Evolutionary conservation across 768 basidiomycete genomes (phyloP), one percentile per base, ranked within the genome.

Genomic region (Tylopilus felleus): DNA sequence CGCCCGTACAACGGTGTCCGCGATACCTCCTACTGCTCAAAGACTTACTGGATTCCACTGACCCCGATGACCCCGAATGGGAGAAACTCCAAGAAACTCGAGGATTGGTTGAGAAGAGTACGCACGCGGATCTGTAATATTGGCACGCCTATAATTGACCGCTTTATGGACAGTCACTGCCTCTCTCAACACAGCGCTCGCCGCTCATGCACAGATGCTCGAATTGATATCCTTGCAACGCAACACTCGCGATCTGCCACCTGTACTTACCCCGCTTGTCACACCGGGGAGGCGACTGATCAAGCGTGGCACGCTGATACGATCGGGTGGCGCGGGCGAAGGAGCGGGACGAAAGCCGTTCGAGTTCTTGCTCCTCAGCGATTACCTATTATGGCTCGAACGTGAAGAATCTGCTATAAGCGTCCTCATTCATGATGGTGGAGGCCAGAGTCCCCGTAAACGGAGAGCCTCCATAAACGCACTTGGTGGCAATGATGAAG

Each of bases 1-100:
- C 89, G 3, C 84, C 92, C 45, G 86, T 95, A 8, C 92, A 95
- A 68, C 80, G 92, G 51, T 93, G 90, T 68, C 93, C 93, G 5
- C 80, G 93, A 52, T 94, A 94, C 65, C 78, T 93, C 8, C 77
- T 95, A 12, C 74, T 95, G 12, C 79, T 94, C 48, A 91, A 85
- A 69, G 92, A 95, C 65, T 77, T 94, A 35, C 82, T 91, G 33
- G 67, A 69, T n/a, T 81, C 82, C 55, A 90, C 86, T 16, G 77
- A 79, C 35, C 70, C 74, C 5, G 81, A 82, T 4, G 85, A 88
- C 56, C 75, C 79, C n/a, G 92, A 93, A 65, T 76, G 86, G 62
- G 72, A 72, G 4, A 80, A 80, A 27, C 74, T 93, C 23, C 77
- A 75, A 29, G 72, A 77, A 36, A 86, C 80, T 1, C 82, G 85